phyloP scores from a whole-genome alignment of 73 alveolate genomes.

The Paramecium sexaurelia region DNA sequence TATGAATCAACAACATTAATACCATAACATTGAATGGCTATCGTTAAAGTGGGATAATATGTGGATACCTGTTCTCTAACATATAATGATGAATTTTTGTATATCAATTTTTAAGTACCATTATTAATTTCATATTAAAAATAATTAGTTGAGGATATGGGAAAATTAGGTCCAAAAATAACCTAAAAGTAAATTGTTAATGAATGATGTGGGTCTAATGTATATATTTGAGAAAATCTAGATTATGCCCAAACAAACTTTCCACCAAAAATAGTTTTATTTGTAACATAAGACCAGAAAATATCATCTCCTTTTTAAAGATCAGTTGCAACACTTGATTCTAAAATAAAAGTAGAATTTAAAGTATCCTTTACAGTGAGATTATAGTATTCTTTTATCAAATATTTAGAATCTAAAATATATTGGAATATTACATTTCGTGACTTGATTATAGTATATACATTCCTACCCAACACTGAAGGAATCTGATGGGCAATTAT shows the following conservation, averaged over 20 bases:
- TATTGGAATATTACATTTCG: neutral
- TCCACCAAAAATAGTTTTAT: neutral
- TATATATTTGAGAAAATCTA: neutral
- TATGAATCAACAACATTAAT: neutral
- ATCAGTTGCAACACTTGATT: neutral
- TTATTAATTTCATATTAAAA: neutral
- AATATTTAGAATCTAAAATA: constrained; percentile 15
- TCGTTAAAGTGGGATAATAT: neutral
- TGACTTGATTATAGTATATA: neutral
- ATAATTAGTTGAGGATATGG: neutral
- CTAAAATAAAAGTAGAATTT: neutral
- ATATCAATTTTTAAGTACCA: neutral
- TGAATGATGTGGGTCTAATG: neutral
- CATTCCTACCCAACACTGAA: neutral
- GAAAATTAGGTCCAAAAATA: neutral
- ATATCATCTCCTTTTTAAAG: neutral
- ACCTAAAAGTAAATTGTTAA: neutral
- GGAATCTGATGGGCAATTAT: neutral
- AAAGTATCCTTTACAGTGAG: neutral
- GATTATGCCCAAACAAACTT: neutral
- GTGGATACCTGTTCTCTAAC: neutral
- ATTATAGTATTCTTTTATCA: neutral
- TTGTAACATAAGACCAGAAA: neutral
- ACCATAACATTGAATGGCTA: neutral
- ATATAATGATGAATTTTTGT: neutral